These are phyloP conservation scores for Ambrosia trifida DNA, from an alignment of 129 eudicot species.

Conservation along the genomic window DNA sequence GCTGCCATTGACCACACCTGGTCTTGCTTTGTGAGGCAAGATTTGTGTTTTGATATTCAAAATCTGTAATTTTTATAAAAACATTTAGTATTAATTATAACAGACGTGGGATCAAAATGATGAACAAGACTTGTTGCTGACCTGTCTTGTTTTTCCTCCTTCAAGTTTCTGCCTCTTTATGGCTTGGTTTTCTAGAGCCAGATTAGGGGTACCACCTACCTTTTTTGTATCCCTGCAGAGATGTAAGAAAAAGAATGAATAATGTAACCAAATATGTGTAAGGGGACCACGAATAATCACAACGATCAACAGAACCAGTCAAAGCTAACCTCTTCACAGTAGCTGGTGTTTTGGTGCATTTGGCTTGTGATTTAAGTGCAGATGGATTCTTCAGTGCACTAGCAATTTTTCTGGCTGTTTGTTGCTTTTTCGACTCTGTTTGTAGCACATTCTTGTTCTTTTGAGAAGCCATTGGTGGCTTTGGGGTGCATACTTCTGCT, in stretches of 20 bases:
- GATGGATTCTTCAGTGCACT: slow-evolving; percentile 75
- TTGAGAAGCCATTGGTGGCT: slow-evolving; percentile 37
- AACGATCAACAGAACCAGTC: not conserved
- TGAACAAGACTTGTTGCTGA: slow-evolving; percentile 15
- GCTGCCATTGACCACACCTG: slow-evolving; percentile 39
- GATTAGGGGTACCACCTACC: slow-evolving; percentile 51
- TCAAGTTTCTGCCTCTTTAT: slow-evolving; percentile 92
- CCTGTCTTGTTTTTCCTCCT: slow-evolving; percentile 85
- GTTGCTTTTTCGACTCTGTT: slow-evolving; percentile 50
- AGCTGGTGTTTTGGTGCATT: slow-evolving; percentile 56
- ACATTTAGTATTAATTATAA: not conserved
- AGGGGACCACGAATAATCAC: not conserved
- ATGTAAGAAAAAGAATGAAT: not conserved
- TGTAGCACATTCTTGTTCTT: slow-evolving; percentile 33
- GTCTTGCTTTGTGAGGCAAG: slow-evolving; percentile 75
- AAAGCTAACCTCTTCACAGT: slow-evolving; percentile 54
- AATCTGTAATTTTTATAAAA: slow-evolving; percentile 44
- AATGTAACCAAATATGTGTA: not conserved
- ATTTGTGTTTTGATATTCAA: slow-evolving; percentile 59
- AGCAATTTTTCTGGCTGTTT: slow-evolving; percentile 66
- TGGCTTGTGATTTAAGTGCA: slow-evolving; percentile 49
- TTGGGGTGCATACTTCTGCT: slow-evolving; percentile 67
- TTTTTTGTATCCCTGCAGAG: slow-evolving; percentile 43
- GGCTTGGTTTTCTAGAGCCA: slow-evolving; percentile 83
- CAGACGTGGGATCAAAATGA: not conserved